Percentiles rank a stretch among this genome's conserved stretches.
These are phyloP conservation scores for Durusdinium trenchii DNA, from an alignment of 73 alveolate genomes.

Conservation along the genomic window DNA sequence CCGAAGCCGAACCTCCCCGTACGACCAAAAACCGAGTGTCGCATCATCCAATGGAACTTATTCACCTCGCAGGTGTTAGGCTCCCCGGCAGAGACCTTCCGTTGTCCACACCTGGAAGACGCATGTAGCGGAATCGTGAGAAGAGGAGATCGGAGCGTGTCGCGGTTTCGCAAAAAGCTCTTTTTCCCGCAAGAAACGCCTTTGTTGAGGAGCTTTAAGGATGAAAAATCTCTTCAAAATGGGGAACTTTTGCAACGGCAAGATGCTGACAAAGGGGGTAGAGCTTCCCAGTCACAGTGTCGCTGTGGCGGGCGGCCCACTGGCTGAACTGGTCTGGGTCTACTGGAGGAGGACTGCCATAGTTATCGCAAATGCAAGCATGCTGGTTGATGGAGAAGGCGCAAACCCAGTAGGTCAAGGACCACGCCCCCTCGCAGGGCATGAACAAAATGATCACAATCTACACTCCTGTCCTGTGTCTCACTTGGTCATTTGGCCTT, in stretches of 20 bases:
- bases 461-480: too few relatives aligned
- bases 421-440: conserved; percentile 2
- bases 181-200: too few relatives aligned
- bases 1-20: background rate
- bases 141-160: too few relatives aligned
- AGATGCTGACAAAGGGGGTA: conserved; percentile 27
- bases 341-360: conserved; percentile 40
- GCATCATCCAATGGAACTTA: conserved; percentile 68
- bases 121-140: too few relatives aligned
- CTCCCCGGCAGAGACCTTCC: conserved; percentile 29
- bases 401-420: conserved; percentile 52
- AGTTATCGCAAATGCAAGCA: conserved; percentile 52
- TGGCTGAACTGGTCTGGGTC: background rate
- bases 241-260: too few relatives aligned
- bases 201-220: too few relatives aligned
- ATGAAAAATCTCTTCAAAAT: too few relatives aligned
- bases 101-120: background rate
- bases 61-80: conserved; percentile 58
- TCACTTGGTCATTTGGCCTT: too few relatives aligned
- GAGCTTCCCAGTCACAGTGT: conserved; percentile 31
- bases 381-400: conserved; percentile 74
- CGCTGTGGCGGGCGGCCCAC: conserved; percentile 24
- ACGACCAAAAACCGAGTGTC: background rate
- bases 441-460: too few relatives aligned
- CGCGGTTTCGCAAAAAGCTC: too few relatives aligned